These are phyloP conservation scores for Pholiota adiposa DNA, from an alignment of 1,284 basidiomycete species.

Conservation along the genomic window DNA sequence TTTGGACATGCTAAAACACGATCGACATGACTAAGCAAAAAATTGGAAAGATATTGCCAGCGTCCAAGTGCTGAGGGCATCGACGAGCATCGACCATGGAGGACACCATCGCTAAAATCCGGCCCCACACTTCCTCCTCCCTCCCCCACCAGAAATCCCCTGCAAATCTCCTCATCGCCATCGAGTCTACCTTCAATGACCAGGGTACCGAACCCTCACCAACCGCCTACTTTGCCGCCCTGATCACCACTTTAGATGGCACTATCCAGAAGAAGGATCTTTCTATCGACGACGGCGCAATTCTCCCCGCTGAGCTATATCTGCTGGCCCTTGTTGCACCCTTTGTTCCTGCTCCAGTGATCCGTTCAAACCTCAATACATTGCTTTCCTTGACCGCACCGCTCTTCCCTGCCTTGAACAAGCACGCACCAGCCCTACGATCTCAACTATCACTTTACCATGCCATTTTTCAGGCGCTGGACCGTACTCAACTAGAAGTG, in stretches of 20 bases:
- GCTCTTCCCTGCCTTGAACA: constrained; percentile 68
- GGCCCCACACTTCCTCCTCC: constrained; percentile 83
- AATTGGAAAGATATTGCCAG: constrained; percentile 18
- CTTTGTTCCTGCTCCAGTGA: constrained; percentile 76
- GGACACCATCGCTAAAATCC: constrained; percentile 80
- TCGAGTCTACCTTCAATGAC: constrained; percentile 88
- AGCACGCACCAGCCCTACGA: constrained; percentile 72
- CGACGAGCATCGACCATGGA: constrained; percentile 47
- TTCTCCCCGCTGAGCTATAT: constrained; percentile 88
- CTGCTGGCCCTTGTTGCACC: constrained; percentile 82
- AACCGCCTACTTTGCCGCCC: constrained; percentile 89
- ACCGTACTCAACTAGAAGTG: constrained; percentile 70
- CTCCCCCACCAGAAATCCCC: constrained; percentile 90
- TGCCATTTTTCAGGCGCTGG: constrained; percentile 66
- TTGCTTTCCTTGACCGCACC: constrained; percentile 77
- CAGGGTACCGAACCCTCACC: constrained; percentile 72
- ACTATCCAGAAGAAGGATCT: constrained; percentile 68
- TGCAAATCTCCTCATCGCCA: constrained; percentile 85
- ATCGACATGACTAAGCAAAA: constrained; percentile 35
- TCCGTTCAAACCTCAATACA: constrained; percentile 69
- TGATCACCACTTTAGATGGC: constrained; percentile 81
- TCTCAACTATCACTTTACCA: constrained; percentile 81
- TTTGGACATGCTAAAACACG: constrained; percentile 8
- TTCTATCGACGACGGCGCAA: constrained; percentile 75
- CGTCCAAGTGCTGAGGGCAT: not conserved